These are phyloP conservation scores for Scedosporium minutisporum DNA, from an alignment of 2,329 filamentous ascomycete genomes.

Conservation along the genomic window DNA sequence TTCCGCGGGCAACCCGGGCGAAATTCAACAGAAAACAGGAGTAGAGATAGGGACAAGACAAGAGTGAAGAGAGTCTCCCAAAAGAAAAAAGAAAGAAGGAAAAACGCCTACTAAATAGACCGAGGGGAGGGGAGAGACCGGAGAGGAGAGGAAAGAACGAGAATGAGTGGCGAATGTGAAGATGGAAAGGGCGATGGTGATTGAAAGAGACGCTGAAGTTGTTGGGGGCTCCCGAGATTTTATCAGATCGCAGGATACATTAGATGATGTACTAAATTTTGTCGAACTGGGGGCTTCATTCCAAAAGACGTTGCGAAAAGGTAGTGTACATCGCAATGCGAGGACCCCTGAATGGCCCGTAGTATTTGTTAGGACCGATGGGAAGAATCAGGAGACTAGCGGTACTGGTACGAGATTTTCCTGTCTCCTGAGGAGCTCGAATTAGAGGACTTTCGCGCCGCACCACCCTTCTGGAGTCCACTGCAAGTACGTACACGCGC, in stretches of 20 bases:
- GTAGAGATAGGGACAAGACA: not conserved
- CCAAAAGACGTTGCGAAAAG: not conserved
- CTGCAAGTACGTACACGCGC: not conserved
- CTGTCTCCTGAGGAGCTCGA: not conserved
- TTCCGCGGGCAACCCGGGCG: not conserved
- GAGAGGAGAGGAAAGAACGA: not conserved
- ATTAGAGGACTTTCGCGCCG: not conserved
- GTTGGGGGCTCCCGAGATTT: not conserved
- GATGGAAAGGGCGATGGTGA: not conserved
- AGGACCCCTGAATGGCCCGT: not conserved
- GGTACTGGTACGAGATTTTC: not conserved
- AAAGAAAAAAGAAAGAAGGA: not conserved
- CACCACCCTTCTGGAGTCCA: not conserved
- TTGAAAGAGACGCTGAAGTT: not conserved
- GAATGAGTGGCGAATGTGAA: not conserved
- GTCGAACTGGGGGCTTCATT: not conserved
- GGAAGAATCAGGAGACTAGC: not conserved
- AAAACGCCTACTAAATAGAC: not conserved
- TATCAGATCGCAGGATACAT: not conserved
- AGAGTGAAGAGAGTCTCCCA: not conserved
- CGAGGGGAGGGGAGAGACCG: not conserved
- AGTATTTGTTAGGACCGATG: not conserved
- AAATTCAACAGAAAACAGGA: not conserved
- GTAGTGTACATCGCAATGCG: not conserved
- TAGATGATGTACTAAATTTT: not conserved